phyloP scores from a whole-genome alignment of 2,329 filamentous ascomycete genomes.

The Graphiopsis chlorocephala region DNA sequence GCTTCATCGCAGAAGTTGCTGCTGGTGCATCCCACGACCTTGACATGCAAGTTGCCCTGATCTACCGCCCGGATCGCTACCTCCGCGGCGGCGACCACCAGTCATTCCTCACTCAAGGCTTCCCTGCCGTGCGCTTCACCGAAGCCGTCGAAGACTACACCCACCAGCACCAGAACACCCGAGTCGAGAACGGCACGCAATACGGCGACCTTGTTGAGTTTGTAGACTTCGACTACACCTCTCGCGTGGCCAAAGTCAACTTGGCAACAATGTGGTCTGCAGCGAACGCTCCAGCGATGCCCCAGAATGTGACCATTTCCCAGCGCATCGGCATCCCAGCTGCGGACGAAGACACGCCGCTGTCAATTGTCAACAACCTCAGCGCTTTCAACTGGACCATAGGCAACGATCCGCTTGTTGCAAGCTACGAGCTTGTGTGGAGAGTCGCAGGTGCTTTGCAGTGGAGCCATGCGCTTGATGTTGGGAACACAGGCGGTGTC shows the following conservation, averaged over 20 bases:
- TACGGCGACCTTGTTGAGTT: constrained; percentile 58
- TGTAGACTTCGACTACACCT: constrained; percentile 55
- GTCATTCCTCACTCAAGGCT: constrained; percentile 56
- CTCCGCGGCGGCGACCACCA: constrained; percentile 57
- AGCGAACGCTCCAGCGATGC: constrained; percentile 51
- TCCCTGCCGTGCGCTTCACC: constrained; percentile 55
- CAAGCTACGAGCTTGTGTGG: constrained; percentile 57
- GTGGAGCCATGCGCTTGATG: constrained; percentile 36
- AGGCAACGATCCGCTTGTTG: constrained; percentile 41
- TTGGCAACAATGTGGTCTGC: constrained; percentile 54
- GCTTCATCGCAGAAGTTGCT: constrained; percentile 55
- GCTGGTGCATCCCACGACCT: constrained; percentile 51
- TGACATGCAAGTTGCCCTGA: constrained; percentile 55
- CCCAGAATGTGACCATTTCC: constrained; percentile 48
- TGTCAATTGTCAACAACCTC: constrained; percentile 41
- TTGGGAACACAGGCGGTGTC: constrained; percentile 47
- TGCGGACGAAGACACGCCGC: constrained; percentile 22
- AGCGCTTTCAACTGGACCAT: constrained; percentile 50
- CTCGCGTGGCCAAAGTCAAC: constrained; percentile 55
- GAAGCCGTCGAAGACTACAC: constrained; percentile 57
- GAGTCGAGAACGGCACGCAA: constrained; percentile 49
- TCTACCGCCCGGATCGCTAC: constrained; percentile 57
- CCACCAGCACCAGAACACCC: constrained; percentile 57
- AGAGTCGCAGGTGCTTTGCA: constrained; percentile 50
- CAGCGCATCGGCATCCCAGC: constrained; percentile 28